Conservation (phyloP, 495 filamentous ascomycete species). For the Tetracladium marchalianum region DNA sequence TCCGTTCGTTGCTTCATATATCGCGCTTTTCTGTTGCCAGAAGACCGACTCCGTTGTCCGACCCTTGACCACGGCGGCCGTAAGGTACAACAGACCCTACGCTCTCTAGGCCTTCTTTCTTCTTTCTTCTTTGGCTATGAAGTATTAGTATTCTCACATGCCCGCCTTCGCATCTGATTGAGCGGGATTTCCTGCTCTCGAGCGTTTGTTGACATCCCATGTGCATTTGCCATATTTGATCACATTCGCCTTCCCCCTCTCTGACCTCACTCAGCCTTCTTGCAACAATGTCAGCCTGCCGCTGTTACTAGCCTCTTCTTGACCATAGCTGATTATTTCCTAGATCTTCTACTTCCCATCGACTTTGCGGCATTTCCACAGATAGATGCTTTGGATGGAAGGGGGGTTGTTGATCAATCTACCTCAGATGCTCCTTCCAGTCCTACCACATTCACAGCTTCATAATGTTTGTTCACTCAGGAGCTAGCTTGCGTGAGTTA, state of each 20-base stretch:
- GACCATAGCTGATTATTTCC: background rate
- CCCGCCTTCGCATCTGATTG: background rate
- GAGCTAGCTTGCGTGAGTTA: conserved; percentile 8
- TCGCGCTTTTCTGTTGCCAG: too few species aligned
- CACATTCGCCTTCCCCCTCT: background rate
- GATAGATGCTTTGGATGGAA: conserved; percentile 4
- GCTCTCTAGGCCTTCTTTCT: too few species aligned
- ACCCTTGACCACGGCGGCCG: too few species aligned
- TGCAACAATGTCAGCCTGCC: conserved; percentile 4
- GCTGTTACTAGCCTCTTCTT: background rate
- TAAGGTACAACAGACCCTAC: too few species aligned
- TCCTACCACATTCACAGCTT: conserved; percentile 3
- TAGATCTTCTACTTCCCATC: background rate
- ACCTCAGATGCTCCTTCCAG: too few species aligned
- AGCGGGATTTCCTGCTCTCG: background rate
- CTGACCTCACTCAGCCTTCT: conserved; percentile 11
- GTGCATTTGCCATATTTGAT: too few species aligned
- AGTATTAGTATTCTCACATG: too few species aligned
- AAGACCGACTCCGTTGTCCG: too few species aligned
- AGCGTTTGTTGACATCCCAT: background rate
- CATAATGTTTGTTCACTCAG: conserved; percentile 19
- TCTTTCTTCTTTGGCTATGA: too few species aligned
- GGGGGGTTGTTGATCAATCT: background rate
- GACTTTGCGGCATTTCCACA: background rate
- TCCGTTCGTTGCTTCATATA: too few species aligned